A percentile compares a stretch with the other conserved stretches of the same genome.
Evolutionary conservation across 768 basidiomycete species (phyloP).

Genomic region (Kwoniella sp.): DNA sequence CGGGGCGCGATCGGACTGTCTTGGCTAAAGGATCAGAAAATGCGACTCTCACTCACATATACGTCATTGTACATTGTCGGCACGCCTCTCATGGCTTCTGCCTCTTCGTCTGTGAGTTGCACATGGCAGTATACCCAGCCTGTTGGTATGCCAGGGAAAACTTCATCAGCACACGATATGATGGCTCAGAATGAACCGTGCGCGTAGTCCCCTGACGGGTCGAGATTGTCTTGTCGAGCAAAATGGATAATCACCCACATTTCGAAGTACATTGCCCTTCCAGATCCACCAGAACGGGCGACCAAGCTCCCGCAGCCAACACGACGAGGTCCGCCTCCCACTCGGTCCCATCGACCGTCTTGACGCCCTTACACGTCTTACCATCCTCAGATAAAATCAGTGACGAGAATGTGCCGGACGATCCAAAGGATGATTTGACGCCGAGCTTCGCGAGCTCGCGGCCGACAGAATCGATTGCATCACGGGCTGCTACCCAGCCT

Average conservation of each 20-base stretch:
- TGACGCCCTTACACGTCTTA: slow-evolving; percentile 40
- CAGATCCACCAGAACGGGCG: slow-evolving; percentile 47
- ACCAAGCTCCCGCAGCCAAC: slow-evolving; percentile 54
- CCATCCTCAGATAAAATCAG: slow-evolving; percentile 37
- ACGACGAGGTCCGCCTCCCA: slow-evolving; percentile 49
- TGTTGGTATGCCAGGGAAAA: too few relatives aligned
- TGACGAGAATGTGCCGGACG: slow-evolving; percentile 43
- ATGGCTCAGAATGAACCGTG: too few relatives aligned
- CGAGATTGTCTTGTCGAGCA: background rate
- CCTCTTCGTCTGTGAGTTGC: slow-evolving; percentile 49
- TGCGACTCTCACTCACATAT: slow-evolving; percentile 31
- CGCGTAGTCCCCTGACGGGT: too few relatives aligned
- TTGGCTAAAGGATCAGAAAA: background rate
- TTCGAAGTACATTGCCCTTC: slow-evolving; percentile 53
- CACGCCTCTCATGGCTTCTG: slow-evolving; percentile 31
- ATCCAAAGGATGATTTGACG: slow-evolving; percentile 44
- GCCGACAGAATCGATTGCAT: slow-evolving; percentile 49
- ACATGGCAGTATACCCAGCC: slow-evolving; percentile 52
- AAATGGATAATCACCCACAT: slow-evolving; percentile 24
- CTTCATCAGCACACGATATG: too few relatives aligned
- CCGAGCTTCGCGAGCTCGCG: slow-evolving; percentile 37
- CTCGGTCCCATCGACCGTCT: slow-evolving; percentile 42
- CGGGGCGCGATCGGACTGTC: background rate
- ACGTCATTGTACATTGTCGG: slow-evolving; percentile 52
- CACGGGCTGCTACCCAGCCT: slow-evolving; percentile 53